A percentile compares a stretch with the other conserved stretches of the same genome.
phyloP scores from a whole-genome alignment of 306 rosid species.

The Sesbania bispinosa region DNA sequence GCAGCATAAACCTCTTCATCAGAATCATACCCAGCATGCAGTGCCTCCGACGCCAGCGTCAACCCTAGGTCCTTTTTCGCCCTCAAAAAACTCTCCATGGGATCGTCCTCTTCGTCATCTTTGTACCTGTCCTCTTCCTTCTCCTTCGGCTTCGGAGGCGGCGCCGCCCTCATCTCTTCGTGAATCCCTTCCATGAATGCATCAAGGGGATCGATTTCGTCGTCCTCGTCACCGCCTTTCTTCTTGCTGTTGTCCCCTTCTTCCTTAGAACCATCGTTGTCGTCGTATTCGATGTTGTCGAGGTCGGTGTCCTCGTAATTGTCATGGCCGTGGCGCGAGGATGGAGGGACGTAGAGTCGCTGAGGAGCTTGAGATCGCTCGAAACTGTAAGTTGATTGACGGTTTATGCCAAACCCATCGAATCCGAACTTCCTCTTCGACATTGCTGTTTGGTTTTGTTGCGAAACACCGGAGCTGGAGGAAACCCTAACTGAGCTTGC shows the following conservation, averaged over 20 bases:
- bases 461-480: neutral
- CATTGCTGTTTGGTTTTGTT: constrained; percentile 31
- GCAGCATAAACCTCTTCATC: constrained; percentile 99
- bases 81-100: constrained; percentile 80
- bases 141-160: constrained; percentile 67
- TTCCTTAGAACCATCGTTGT: constrained; percentile 32
- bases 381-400: constrained; percentile 77
- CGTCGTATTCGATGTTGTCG: constrained; percentile 73
- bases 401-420: constrained; percentile 93
- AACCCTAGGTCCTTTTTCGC: constrained; percentile 89
- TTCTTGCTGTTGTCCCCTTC: neutral
- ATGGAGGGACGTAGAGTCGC: constrained; percentile 84
- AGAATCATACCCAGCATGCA: constrained; percentile 85
- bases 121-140: constrained; percentile 63
- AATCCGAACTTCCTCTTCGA: constrained; percentile 91
- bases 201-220: constrained; percentile 83
- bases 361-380: constrained; percentile 81
- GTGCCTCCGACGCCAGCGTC: constrained; percentile 85
- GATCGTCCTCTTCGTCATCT: constrained; percentile 90
- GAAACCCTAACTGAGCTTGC: constrained; percentile 35
- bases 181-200: constrained; percentile 98
- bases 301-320: constrained; percentile 80
- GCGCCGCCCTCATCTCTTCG: constrained; percentile 76
- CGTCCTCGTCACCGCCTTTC: constrained; percentile 36
- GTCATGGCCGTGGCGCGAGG: constrained; percentile 76